Conservation (phyloP, 2,329 filamentous ascomycete species). For the Graphiopsis chlorocephala region DNA sequence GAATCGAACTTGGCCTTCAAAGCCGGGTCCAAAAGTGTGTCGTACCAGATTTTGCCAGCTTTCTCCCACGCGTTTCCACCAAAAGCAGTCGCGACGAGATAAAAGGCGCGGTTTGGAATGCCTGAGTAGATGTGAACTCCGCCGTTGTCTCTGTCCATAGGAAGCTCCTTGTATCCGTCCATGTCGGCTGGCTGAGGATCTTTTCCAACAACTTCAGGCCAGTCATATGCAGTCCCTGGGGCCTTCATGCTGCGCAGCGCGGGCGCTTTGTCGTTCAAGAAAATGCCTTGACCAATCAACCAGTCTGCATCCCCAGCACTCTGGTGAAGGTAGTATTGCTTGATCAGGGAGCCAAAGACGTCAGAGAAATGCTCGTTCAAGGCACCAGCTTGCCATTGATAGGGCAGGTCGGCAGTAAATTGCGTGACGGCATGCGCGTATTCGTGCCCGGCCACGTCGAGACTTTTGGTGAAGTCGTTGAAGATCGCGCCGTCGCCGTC, state of each 20-base stretch:
- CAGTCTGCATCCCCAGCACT: background rate
- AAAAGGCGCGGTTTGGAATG: conserved; percentile 5
- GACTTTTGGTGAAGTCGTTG: conserved; percentile 1
- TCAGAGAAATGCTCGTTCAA: conserved; percentile 6
- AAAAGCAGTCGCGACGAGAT: background rate
- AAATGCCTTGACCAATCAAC: background rate
- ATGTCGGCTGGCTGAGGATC: background rate
- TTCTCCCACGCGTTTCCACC: conserved; percentile 3
- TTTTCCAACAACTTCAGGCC: background rate
- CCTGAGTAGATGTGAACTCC: conserved; percentile 2
- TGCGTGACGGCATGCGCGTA: conserved; percentile 1
- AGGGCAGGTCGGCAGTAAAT: background rate
- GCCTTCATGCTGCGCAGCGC: conserved; percentile 8
- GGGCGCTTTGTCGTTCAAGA: background rate
- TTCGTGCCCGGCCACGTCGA: background rate
- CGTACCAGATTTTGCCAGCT: conserved; percentile 6
- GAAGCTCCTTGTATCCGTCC: background rate
- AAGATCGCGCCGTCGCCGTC: conserved; percentile 4
- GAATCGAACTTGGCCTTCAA: background rate
- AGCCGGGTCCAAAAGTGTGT: background rate
- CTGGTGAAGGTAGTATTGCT: background rate
- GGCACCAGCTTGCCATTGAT: conserved; percentile 1
- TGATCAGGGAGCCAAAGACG: conserved; percentile 3
- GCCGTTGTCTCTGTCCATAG: background rate
- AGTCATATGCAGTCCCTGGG: conserved; percentile 8